A percentile compares a stretch with the other conserved stretches of the same genome.
phyloP scores from a whole-genome alignment of 192 early-diverging fungal genomes.

The Gaertneriomyces semiglobifer region DNA sequence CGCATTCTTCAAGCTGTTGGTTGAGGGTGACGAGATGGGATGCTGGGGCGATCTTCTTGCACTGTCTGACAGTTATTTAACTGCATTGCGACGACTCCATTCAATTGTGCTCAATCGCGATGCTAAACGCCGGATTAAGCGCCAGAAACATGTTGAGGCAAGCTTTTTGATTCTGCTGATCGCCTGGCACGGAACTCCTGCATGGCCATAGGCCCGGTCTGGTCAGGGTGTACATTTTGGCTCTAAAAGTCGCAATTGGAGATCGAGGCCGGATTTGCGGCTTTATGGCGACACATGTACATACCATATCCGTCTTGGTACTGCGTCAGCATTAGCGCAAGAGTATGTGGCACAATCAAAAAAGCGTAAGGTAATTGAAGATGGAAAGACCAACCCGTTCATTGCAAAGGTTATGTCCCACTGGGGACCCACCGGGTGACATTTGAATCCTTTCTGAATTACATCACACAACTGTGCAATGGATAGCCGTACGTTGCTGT shows the following conservation, averaged over 20 bases:
- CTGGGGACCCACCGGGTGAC: too few relatives aligned
- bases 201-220: slow-evolving; percentile 5
- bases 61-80: too few relatives aligned
- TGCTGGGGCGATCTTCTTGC: too few relatives aligned
- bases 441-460: too few relatives aligned
- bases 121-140: too few relatives aligned
- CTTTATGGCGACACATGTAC: background rate
- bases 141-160: too few relatives aligned
- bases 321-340: slow-evolving; percentile 1
- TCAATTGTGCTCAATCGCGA: too few relatives aligned
- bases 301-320: slow-evolving; percentile 1
- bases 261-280: background rate
- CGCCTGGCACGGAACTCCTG: slow-evolving; percentile 5
- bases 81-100: too few relatives aligned
- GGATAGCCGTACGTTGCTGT: too few relatives aligned
- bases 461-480: too few relatives aligned
- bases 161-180: slow-evolving; percentile 4
- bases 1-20: too few relatives aligned
- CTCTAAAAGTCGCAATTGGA: slow-evolving; percentile 6
- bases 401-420: slow-evolving; percentile 2
- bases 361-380: slow-evolving; percentile 2
- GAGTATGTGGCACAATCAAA: background rate
- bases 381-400: slow-evolving; percentile 3
- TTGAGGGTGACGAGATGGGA: too few relatives aligned
- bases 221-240: slow-evolving; percentile 4